Percentiles rank a stretch among this genome's conserved stretches.
Evolutionary conservation across 345 rosid species (phyloP).

Genomic region (Murraya koenigii): DNA sequence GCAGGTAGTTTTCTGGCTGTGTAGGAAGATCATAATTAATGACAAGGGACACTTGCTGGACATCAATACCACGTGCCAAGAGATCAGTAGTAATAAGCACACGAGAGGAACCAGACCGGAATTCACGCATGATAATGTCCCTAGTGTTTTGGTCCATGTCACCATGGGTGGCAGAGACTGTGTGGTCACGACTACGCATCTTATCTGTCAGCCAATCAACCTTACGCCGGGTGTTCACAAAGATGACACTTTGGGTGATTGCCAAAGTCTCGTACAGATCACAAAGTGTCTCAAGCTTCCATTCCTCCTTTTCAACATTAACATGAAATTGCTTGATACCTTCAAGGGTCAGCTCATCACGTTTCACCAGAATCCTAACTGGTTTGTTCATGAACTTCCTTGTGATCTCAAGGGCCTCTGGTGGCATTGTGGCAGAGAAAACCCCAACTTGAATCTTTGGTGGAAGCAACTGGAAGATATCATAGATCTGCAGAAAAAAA

Average conservation of each 20-base stretch:
- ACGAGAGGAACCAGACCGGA: slow-evolving; percentile 39
- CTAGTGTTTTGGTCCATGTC: slow-evolving; percentile 42
- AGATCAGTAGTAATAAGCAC: slow-evolving; percentile 40
- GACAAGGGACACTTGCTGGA: slow-evolving; percentile 41
- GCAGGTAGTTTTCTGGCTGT: slow-evolving; percentile 42
- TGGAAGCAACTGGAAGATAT: slow-evolving; percentile 46
- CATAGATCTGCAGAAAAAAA: slow-evolving; percentile 36
- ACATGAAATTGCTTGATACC: slow-evolving; percentile 42
- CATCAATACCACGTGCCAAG: slow-evolving; percentile 42
- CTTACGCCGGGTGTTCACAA: slow-evolving; percentile 44
- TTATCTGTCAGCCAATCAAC: slow-evolving; percentile 49
- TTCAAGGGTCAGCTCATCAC: slow-evolving; percentile 48
- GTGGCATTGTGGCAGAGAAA: slow-evolving; percentile 59
- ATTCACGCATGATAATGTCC: slow-evolving; percentile 38
- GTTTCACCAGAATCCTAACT: slow-evolving; percentile 49
- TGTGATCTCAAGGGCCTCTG: slow-evolving; percentile 53
- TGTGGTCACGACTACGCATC: slow-evolving; percentile 39
- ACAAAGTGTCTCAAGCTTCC: slow-evolving; percentile 43
- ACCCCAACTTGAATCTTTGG: slow-evolving; percentile 44
- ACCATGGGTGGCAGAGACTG: slow-evolving; percentile 30
- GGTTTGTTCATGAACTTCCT: slow-evolving; percentile 52
- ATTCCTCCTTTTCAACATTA: slow-evolving; percentile 36
- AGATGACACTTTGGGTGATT: slow-evolving; percentile 48
- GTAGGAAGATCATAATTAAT: slow-evolving; percentile 39
- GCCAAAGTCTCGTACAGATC: slow-evolving; percentile 42